phyloP scores from a whole-genome alignment of 2,329 filamentous ascomycete genomes.

The Lachnellula occidentalis region DNA sequence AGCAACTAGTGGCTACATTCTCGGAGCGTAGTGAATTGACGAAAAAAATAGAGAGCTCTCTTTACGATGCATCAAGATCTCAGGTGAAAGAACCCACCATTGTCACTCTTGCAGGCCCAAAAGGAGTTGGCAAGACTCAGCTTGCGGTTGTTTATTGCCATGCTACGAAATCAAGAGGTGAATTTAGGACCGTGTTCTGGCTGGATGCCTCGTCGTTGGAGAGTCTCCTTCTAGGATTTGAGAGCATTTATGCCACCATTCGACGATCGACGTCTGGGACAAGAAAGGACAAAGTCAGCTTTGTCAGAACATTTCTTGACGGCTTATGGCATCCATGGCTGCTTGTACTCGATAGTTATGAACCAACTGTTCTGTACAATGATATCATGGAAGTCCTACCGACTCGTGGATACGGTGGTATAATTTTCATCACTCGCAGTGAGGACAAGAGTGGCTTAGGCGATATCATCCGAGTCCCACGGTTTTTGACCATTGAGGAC shows the following conservation, averaged over 20 bases:
- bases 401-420: conserved; percentile 10
- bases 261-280: conserved; percentile 13
- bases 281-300: conserved; percentile 11
- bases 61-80: conserved; percentile 10
- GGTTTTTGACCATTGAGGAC: conserved; percentile 4
- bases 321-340: conserved; percentile 20
- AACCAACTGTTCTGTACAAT: conserved; percentile 6
- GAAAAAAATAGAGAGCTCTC: conserved; percentile 5
- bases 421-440: conserved; percentile 7
- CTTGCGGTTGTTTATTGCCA: conserved; percentile 15
- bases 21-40: conserved; percentile 7
- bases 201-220: conserved; percentile 12
- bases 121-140: conserved; percentile 14
- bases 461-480: conserved; percentile 6
- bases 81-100: conserved; percentile 8
- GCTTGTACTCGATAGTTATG: conserved; percentile 14
- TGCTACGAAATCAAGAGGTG: conserved; percentile 6
- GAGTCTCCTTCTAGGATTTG: conserved; percentile 11
- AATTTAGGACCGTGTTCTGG: conserved; percentile 16
- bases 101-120: conserved; percentile 10
- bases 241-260: conserved; percentile 14
- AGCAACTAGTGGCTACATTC: conserved; percentile 8
- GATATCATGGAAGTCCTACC: conserved; percentile 15
- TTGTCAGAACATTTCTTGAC: conserved; percentile 12
- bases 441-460: conserved; percentile 2